Conservation (phyloP, 106 monocot genomes). For the Dendrobium huoshanense region DNA sequence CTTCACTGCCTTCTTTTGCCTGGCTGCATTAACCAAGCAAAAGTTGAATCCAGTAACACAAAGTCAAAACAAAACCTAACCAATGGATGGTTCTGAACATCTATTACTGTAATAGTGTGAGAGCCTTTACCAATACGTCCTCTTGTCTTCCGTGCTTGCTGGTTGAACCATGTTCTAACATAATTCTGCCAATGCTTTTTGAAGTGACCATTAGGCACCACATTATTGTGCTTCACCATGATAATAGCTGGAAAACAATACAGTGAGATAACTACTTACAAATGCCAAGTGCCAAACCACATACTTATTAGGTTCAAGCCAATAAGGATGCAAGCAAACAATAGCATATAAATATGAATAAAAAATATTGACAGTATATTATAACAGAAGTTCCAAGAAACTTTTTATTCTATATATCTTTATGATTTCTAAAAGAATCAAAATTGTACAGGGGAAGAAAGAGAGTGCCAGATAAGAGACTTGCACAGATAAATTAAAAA, state of each 20-base stretch:
- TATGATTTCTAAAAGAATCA: too few species aligned
- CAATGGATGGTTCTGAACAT: background rate
- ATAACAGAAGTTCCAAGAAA: too few species aligned
- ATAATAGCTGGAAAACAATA: too few species aligned
- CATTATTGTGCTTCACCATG: conserved; percentile 67
- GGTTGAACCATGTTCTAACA: conserved; percentile 66
- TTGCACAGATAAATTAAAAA: too few species aligned
- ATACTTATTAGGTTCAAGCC: too few species aligned
- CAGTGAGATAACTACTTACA: background rate
- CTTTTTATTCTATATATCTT: too few species aligned
- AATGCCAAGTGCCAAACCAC: too few species aligned
- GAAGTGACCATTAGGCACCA: conserved; percentile 46
- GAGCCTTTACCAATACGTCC: conserved; percentile 36
- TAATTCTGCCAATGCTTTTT: conserved; percentile 73
- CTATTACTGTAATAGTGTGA: background rate
- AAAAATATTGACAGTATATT: too few species aligned
- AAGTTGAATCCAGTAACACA: background rate
- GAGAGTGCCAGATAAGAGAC: too few species aligned
- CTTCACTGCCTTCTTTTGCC: conserved; percentile 62
- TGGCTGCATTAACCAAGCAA: conserved; percentile 21
- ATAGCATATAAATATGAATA: too few species aligned
- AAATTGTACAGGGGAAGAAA: too few species aligned
- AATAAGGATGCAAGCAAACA: too few species aligned
- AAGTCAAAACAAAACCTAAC: background rate
- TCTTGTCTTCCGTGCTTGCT: conserved; percentile 42